A percentile compares a stretch with the other conserved stretches of the same genome.
phyloP scores from a whole-genome alignment of 495 filamentous ascomycete species.

The Lindgomyces ingoldianus region DNA sequence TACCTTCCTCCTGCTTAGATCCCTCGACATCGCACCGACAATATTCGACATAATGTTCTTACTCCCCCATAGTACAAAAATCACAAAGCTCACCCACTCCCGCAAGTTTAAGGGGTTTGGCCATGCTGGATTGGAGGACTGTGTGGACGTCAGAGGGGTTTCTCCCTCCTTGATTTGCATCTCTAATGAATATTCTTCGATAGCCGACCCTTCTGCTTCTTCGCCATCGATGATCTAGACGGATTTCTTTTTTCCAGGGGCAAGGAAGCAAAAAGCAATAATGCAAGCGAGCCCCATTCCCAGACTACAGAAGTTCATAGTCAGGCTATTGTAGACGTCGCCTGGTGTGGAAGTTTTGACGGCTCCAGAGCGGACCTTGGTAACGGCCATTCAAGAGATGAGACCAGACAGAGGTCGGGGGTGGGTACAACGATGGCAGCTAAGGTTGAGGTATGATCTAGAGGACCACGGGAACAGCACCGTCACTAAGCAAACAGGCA shows the following conservation, averaged over 20 bases:
- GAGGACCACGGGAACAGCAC: neutral
- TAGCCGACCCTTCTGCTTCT: no score
- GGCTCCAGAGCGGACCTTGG: neutral
- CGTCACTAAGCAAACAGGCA: neutral
- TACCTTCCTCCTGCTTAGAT: no score
- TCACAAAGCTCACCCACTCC: no score
- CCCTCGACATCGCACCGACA: no score
- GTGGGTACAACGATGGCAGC: neutral
- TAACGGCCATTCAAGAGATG: neutral
- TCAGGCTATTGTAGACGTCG: slow-evolving; percentile 9
- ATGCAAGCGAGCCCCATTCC: slow-evolving; percentile 8
- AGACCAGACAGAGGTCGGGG: slow-evolving; percentile 1
- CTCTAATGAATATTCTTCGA: no score
- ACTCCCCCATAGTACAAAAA: no score
- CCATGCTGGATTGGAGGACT: no score
- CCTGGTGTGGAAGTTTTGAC: neutral
- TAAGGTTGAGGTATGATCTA: neutral
- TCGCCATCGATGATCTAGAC: slow-evolving; percentile 6
- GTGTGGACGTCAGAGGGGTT: no score
- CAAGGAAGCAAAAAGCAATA: neutral
- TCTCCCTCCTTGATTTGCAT: no score
- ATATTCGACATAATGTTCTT: no score
- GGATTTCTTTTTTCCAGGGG: neutral
- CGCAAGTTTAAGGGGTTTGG: no score
- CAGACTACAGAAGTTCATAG: slow-evolving; percentile 4